Base-by-base conservation (phyloP, 2,329 filamentous ascomycete genomes). In the Botrytis pseudocinerea region DNA sequence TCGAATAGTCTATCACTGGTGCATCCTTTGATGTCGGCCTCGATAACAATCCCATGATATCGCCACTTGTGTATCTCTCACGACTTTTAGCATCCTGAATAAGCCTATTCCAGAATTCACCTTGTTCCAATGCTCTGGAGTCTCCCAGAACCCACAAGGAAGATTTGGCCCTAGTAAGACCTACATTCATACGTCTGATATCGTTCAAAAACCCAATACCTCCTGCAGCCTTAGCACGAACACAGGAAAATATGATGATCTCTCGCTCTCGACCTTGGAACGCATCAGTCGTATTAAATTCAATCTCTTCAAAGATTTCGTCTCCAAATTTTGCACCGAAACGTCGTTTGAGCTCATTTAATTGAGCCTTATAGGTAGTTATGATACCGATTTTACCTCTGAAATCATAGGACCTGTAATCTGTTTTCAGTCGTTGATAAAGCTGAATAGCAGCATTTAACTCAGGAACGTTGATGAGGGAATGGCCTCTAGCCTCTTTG, bases 151-250 rank as follows among this genome's bases (percentile, higher is more conserved):
- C 95, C 93, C 95, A 99, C 16, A 99, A 87, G 48, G 95, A 98
- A 16, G 93, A 97, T 82, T 97, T 98, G 8, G 96, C 97, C 85
- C 96, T 92, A 35, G 96, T 99, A 74, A 99, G 86, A 84, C 96
- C 96, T 79, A 99, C 96, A 82, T 99, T 99, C 97, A 99, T 98
- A 87, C 96, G 95, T 74, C 96, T 91, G 80, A 99, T 97, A 82
- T 99, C 96, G 71, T 93, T 93, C 88, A 99, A 92, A 89, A 99
- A 99, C 87, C 96, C 96, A 80, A 99, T 97, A 79, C 95, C 94
- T n/a, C 93, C 92, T 12, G 92, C 93, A n/a, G 93, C 89, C 44
- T 92, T 95, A 35, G 96, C 95, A 84, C 96, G 91, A 75, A 99
- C 96, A 82, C 97, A 99, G 59, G 96, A 98, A 85, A 99, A 99